phyloP scores from a whole-genome alignment of 768 basidiomycete species.

The Sarcodon sp. region DNA sequence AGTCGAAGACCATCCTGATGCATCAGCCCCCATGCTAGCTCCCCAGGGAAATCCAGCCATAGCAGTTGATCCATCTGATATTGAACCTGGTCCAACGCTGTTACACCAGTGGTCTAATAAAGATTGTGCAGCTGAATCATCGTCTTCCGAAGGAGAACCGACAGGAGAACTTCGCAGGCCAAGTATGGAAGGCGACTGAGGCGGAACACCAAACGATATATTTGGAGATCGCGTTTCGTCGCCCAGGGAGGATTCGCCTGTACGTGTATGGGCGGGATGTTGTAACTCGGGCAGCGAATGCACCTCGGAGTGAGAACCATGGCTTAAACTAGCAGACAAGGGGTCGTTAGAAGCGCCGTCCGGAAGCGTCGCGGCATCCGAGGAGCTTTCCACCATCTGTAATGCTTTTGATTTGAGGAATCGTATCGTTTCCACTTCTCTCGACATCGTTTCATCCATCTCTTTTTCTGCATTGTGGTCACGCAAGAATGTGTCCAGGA shows the following conservation, averaged over 20 bases:
- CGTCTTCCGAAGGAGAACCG: slow-evolving; percentile 22
- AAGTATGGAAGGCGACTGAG: slow-evolving; percentile 8
- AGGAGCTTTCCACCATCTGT: slow-evolving; percentile 25
- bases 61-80: slow-evolving; percentile 19
- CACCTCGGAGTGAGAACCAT: slow-evolving; percentile 18
- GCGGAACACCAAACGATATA: neutral
- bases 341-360: slow-evolving; percentile 1
- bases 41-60: slow-evolving; percentile 42
- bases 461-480: slow-evolving; percentile 49
- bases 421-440: slow-evolving; percentile 79
- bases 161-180: slow-evolving; percentile 14
- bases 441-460: slow-evolving; percentile 69
- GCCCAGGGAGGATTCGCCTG: slow-evolving; percentile 2
- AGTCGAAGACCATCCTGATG: slow-evolving; percentile 43
- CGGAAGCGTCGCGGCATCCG: slow-evolving; percentile 7
- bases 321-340: slow-evolving; percentile 14
- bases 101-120: slow-evolving; percentile 80
- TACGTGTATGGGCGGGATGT: slow-evolving; percentile 1
- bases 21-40: slow-evolving; percentile 34
- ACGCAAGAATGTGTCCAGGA: slow-evolving; percentile 66
- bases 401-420: slow-evolving; percentile 63
- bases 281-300: slow-evolving; percentile 39
- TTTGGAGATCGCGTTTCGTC: neutral
- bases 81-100: slow-evolving; percentile 54
- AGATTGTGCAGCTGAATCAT: slow-evolving; percentile 66